Evolutionary conservation across 2,329 filamentous ascomycete species (phyloP), one percentile per base, ranked within the genome.

Genomic region (Xylariomycetidae sp.): DNA sequence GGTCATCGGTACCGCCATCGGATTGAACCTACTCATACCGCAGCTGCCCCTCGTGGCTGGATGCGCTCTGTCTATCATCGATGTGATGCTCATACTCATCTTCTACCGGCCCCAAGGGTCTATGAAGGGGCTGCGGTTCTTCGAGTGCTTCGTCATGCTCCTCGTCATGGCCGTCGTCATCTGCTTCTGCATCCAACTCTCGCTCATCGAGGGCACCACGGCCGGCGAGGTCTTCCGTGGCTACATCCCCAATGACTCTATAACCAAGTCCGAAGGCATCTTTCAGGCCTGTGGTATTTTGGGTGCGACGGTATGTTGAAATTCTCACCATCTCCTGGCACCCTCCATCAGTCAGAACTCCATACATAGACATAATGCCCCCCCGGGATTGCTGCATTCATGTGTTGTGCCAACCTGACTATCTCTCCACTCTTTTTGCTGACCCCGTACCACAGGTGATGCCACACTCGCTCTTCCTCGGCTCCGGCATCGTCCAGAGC

Each of bases 251-350:
- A 83, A 78, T 0, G 61, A 62, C 26, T 66, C 71, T 4, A 56
- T 85, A 2, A 61, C 82, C 1, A 60, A 82, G 51, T 67, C 70
- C 2, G 50, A 77, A 49, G 80, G 67, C 30, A 51, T 81, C 0
- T 85, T 84, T 52, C 80, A 85, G 57, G 74, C 82, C 2, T 88
- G 84, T 42, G 84, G 84, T 32, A 88, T 88, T 37, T 66, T 88
- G 0, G 84, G 84, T 2, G 84, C 84, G 4, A 88, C 84, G 0
- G 81, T 53, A 48, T 37, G 50, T 48, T 11, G 9, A 10, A 29
- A 23, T 17, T 9, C 15, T 32, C 18, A 14, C 17, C 9, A 18
- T 3, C 14, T 12, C 28, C 8, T 23, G 20, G 8, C 20, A 8
- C 10, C n/a, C 10, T 25, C 16, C 11, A 7, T 15, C n/a, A n/a